Percentiles rank a stretch among this genome's conserved stretches.
Evolutionary conservation across 2,329 filamentous ascomycete species (phyloP).

Genomic region (Fusarium camptoceras): DNA sequence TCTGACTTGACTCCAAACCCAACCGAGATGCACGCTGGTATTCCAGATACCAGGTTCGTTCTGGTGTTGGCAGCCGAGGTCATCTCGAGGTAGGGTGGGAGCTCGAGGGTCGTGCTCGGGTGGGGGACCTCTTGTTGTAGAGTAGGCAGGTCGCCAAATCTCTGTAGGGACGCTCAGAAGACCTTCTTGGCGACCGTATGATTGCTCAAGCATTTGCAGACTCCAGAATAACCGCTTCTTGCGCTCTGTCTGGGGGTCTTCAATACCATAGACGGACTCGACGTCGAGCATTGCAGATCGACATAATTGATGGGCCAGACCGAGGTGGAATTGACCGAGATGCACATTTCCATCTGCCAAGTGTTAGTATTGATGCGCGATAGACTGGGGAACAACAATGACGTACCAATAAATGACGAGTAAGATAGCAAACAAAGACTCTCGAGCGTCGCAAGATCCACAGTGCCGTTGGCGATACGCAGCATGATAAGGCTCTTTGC

Average conservation of each 20-base stretch:
- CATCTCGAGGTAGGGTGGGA: conserved; percentile 58
- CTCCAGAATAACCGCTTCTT: conserved; percentile 65
- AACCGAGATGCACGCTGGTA: conserved; percentile 60
- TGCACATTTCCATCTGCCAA: conserved; percentile 60
- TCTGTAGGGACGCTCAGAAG: conserved; percentile 57
- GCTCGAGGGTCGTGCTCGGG: conserved; percentile 49
- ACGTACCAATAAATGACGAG: conserved; percentile 61
- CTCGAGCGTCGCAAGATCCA: conserved; percentile 62
- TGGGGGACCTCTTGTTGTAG: conserved; percentile 39
- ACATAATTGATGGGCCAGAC: conserved; percentile 62
- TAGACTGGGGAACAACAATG: not conserved
- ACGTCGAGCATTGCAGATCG: conserved; percentile 62
- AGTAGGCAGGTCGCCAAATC: conserved; percentile 54
- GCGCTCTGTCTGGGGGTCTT: conserved; percentile 54
- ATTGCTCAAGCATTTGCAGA: conserved; percentile 62
- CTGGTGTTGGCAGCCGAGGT: conserved; percentile 55
- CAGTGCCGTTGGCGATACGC: conserved; percentile 62
- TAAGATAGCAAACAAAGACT: conserved; percentile 63
- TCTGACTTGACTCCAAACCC: conserved; percentile 62
- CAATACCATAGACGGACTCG: conserved; percentile 52
- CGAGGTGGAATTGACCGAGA: conserved; percentile 63
- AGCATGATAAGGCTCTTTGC: conserved; percentile 60
- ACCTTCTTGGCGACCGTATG: conserved; percentile 60
- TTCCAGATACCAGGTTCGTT: conserved; percentile 63
- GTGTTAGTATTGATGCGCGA: conserved; percentile 1